phyloP scores from a whole-genome alignment of 805 yeast species.

The Starmerella etchellsii region DNA sequence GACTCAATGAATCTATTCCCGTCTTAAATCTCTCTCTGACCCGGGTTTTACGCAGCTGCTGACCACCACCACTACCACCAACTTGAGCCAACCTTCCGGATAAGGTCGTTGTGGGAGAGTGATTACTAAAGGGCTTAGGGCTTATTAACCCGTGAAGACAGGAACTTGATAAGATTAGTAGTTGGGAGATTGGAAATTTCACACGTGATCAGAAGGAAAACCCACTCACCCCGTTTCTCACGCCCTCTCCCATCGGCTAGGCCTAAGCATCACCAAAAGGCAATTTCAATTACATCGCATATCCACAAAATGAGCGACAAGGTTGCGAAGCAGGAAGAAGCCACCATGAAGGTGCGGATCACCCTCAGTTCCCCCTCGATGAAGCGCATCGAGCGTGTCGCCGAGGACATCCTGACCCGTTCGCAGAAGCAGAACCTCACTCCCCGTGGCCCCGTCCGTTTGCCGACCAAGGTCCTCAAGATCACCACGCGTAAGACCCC shows the following conservation, averaged over 20 bases:
- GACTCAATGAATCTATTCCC: too few species aligned
- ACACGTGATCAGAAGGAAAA: background rate
- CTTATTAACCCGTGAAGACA: too few species aligned
- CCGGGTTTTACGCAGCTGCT: too few species aligned
- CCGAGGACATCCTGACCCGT: constrained; percentile 75
- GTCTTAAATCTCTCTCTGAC: too few species aligned
- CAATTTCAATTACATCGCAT: constrained; percentile 7
- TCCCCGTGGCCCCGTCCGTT: constrained; percentile 98
- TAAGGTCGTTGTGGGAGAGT: too few species aligned
- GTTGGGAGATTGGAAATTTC: background rate
- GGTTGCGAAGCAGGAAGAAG: constrained; percentile 65
- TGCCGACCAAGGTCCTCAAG: constrained; percentile 98
- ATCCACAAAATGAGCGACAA: constrained; percentile 31
- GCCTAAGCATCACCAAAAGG: constrained; percentile 1
- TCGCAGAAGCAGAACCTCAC: constrained; percentile 65
- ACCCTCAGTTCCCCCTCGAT: constrained; percentile 98
- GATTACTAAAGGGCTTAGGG: constrained; percentile 1
- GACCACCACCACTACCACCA: too few species aligned
- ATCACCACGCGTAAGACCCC: constrained; percentile 99
- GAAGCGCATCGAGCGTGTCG: constrained; percentile 93
- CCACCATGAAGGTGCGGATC: constrained; percentile 95
- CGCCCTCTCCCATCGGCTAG: constrained; percentile 1
- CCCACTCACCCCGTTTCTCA: constrained; percentile 6
- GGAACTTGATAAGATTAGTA: too few species aligned
- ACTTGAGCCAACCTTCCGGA: too few species aligned